Evolutionary conservation across 2,329 filamentous ascomycete species (phyloP).

Genomic region (Trichoderma harzianum): DNA sequence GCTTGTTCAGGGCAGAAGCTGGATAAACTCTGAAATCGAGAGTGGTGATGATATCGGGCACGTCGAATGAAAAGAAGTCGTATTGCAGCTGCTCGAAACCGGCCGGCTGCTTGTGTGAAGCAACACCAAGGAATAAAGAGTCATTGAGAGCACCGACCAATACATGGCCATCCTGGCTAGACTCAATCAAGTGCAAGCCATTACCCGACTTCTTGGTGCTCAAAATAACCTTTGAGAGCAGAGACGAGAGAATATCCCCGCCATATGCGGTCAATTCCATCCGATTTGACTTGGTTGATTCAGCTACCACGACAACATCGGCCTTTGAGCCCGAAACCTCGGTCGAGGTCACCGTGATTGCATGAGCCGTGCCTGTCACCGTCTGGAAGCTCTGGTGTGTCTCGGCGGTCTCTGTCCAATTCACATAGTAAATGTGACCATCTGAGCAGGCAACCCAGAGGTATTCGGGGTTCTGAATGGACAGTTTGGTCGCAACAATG

Average conservation of each 20-base stretch:
- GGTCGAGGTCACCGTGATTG: constrained; percentile 43
- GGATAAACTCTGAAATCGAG: constrained; percentile 56
- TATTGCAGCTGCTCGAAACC: constrained; percentile 38
- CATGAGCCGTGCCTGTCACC: constrained; percentile 42
- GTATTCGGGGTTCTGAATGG: constrained; percentile 40
- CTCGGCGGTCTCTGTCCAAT: constrained; percentile 53
- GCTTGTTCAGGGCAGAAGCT: constrained; percentile 19
- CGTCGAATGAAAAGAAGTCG: constrained; percentile 57
- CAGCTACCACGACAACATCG: constrained; percentile 48
- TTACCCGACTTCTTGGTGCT: constrained; percentile 35
- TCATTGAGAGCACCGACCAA: constrained; percentile 45
- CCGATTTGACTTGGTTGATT: constrained; percentile 37
- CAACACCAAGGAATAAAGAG: constrained; percentile 35
- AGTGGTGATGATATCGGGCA: constrained; percentile 62
- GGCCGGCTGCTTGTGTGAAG: constrained; percentile 23
- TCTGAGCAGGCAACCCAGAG: constrained; percentile 60
- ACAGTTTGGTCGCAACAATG: constrained; percentile 43
- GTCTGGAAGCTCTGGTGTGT: constrained; percentile 40
- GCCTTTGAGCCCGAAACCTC: constrained; percentile 32
- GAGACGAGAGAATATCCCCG: constrained; percentile 28
- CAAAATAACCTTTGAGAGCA: constrained; percentile 36
- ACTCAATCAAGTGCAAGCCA: constrained; percentile 43
- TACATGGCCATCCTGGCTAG: constrained; percentile 53
- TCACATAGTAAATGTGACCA: constrained; percentile 54
- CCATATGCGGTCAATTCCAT: constrained; percentile 47